Conservation (phyloP, 345 rosid species). For the Rhizophora apiculata region DNA sequence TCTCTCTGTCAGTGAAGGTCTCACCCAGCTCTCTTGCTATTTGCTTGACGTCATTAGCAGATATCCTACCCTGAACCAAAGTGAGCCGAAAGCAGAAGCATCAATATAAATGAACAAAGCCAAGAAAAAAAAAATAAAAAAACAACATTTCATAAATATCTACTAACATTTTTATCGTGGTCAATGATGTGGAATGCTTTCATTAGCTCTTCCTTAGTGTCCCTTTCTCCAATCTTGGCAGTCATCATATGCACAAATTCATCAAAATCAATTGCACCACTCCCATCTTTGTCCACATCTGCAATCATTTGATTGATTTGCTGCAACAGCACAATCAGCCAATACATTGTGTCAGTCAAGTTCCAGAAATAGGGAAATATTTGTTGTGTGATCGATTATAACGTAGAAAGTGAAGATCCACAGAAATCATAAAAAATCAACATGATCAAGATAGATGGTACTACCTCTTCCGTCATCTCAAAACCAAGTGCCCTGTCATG, state of each 20-base stretch:
- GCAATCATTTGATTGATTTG: slow-evolving; percentile 96
- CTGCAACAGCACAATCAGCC: slow-evolving; percentile 29
- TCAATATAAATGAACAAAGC: slow-evolving; percentile 2
- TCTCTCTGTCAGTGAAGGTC: slow-evolving; percentile 62
- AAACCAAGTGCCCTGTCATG: slow-evolving; percentile 89
- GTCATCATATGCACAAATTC: slow-evolving; percentile 97
- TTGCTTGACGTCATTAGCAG: slow-evolving; percentile 51
- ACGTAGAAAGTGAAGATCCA: background rate
- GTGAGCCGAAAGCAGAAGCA: background rate
- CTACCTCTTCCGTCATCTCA: slow-evolving; percentile 95
- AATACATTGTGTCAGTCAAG: slow-evolving; percentile 2
- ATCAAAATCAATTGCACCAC: slow-evolving; percentile 94
- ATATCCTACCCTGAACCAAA: slow-evolving; percentile 65
- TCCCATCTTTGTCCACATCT: slow-evolving; percentile 96
- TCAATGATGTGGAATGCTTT: slow-evolving; percentile 83
- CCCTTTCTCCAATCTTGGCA: slow-evolving; percentile 92
- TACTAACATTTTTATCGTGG: slow-evolving; percentile 69
- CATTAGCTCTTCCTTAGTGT: slow-evolving; percentile 80
- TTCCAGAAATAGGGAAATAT: background rate
- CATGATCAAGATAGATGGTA: slow-evolving; percentile 18
- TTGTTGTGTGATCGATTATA: background rate
- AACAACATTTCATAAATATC: slow-evolving; percentile 8
- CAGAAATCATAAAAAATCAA: background rate
- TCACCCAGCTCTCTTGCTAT: slow-evolving; percentile 79
- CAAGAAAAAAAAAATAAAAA: background rate